phyloP scores from a whole-genome alignment of 768 basidiomycete genomes.

The Chalciporus piperatus region DNA sequence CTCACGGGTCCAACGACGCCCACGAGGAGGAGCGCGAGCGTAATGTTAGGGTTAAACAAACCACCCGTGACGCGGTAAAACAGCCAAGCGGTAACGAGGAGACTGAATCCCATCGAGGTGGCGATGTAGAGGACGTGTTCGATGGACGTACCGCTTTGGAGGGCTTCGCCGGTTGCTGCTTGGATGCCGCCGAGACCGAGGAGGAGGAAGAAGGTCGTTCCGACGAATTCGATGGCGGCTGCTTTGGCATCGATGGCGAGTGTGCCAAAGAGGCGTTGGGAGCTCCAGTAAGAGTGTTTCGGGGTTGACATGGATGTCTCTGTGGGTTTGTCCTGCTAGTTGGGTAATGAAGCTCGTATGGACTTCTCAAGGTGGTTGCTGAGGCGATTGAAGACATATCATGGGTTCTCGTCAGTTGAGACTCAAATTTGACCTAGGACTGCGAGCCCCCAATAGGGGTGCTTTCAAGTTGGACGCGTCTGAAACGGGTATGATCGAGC shows the following conservation, averaged over 20 bases:
- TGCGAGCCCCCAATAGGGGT: not conserved
- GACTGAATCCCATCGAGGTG: constrained; percentile 56
- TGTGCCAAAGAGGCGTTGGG: constrained; percentile 24
- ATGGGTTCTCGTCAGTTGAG: not conserved
- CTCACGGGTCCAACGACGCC: constrained; percentile 54
- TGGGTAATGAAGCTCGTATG: too few relatives aligned
- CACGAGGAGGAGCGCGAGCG: constrained; percentile 54
- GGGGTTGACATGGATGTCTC: constrained; percentile 9
- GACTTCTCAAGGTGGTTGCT: too few relatives aligned
- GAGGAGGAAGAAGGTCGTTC: constrained; percentile 62
- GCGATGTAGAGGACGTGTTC: constrained; percentile 55
- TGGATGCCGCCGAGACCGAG: constrained; percentile 66
- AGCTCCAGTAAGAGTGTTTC: constrained; percentile 19
- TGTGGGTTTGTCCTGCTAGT: not conserved
- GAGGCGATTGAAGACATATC: not conserved
- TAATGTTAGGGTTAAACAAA: constrained; percentile 64
- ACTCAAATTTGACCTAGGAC: not conserved
- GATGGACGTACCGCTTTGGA: constrained; percentile 31
- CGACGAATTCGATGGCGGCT: constrained; percentile 55
- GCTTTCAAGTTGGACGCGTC: not conserved
- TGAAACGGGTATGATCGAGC: not conserved
- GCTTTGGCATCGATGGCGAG: constrained; percentile 44
- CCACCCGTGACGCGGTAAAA: constrained; percentile 66
- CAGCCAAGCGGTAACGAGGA: constrained; percentile 63
- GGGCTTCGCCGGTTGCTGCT: constrained; percentile 42